Base-by-base conservation (phyloP, 345 rosid species). In the Brassica carinata region DNA sequence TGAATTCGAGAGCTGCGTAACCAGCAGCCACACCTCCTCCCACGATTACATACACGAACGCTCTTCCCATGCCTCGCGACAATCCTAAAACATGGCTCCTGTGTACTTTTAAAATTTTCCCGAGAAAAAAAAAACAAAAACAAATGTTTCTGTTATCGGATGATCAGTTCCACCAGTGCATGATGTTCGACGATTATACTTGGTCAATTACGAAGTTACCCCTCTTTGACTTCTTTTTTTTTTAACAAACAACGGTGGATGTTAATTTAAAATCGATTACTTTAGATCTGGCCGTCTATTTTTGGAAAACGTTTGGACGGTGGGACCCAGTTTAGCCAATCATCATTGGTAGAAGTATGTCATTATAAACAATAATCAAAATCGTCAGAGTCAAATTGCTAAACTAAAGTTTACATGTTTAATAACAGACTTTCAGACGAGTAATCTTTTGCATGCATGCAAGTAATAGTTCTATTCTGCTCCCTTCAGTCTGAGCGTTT, bases 1-100 rank as follows among this genome's bases (percentile, higher is more conserved):
- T 83, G 88, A 93, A 90, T 85, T 96, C 98, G 74, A 96, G 92
- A 77, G 97, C 97, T 40, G 99, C 97, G 83, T 93, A 96, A 5
- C 99, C 99, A 83, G 97, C 96, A 51, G 97, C 90, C 7, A 96
- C 99, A 17, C 98, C 99, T 69, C 99, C 99, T 53, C 99, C 99
- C 1, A 96, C 82, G 70, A 93, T 93, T 68, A 96, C 99, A 84
- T 92, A 96, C 36, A 90, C 94, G 78, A 92, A 96, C 31, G 94
- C 99, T 87, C 99, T 93, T 75, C 98, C 99, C 98, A 95, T 95
- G 58, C 19, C 6, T 53, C 80, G 67, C 57, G 29, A 70, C 71
- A 70, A 69, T 75, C 68, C 31, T 38, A 17, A 61, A 70, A 75
- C 79, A 76, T 75, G 79, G 38, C 76, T 51, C 4, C 4, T 43